A percentile compares a stretch with the other conserved stretches of the same genome.
Conservation (phyloP, 768 basidiomycete genomes). For the Lyophyllum atratum region DNA sequence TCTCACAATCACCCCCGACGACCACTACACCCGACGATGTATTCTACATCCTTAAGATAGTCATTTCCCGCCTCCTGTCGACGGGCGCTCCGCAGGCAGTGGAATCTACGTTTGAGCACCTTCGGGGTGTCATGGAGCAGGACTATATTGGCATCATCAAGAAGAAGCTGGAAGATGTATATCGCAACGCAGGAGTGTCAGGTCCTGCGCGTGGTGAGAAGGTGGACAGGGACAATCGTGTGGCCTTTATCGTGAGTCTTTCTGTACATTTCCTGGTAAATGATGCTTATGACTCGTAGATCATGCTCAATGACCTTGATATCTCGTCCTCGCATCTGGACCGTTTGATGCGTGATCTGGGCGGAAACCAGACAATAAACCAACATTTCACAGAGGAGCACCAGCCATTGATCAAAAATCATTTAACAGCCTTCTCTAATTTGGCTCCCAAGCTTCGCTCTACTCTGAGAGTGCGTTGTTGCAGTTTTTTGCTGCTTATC, state of each 20-base stretch:
- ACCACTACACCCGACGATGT: slow-evolving; percentile 91
- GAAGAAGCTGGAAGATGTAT: slow-evolving; percentile 87
- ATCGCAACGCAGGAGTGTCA: slow-evolving; percentile 50
- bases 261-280: neutral
- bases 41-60: slow-evolving; percentile 92
- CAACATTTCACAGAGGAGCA: slow-evolving; percentile 72
- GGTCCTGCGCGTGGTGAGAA: slow-evolving; percentile 65
- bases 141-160: slow-evolving; percentile 83
- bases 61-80: slow-evolving; percentile 75
- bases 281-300: slow-evolving; percentile 44
- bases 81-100: slow-evolving; percentile 69
- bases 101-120: slow-evolving; percentile 56
- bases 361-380: slow-evolving; percentile 49
- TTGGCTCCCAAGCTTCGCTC: slow-evolving; percentile 67
- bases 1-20: slow-evolving; percentile 57
- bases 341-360: slow-evolving; percentile 69
- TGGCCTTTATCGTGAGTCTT: slow-evolving; percentile 77
- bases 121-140: slow-evolving; percentile 76
- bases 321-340: slow-evolving; percentile 89
- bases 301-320: slow-evolving; percentile 92
- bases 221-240: slow-evolving; percentile 76
- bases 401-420: slow-evolving; percentile 46
- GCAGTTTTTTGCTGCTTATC: neutral
- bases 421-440: slow-evolving; percentile 52
- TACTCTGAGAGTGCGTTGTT: slow-evolving; percentile 62